Conservation (phyloP, 2,329 filamentous ascomycete genomes). For the Neoarthrinium moseri region DNA sequence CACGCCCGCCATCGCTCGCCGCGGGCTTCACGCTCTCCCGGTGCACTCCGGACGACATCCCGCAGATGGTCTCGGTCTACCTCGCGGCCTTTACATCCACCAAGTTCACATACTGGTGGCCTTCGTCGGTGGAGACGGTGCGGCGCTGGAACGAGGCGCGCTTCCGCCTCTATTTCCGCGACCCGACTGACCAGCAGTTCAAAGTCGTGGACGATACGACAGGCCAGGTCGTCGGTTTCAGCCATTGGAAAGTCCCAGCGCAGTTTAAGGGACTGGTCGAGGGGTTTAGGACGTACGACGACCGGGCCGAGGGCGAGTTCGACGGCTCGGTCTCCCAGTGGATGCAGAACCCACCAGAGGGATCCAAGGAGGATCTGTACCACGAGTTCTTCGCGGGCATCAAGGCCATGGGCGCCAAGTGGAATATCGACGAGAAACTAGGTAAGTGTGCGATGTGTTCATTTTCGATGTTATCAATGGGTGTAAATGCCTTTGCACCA, state of each 20-base stretch:
- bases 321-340: constrained; percentile 4
- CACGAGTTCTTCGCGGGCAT: constrained; percentile 20
- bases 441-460: too few relatives aligned
- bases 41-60: constrained; percentile 14
- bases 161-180: constrained; percentile 21
- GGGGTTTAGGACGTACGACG: constrained; percentile 20
- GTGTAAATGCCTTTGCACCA: too few relatives aligned
- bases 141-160: constrained; percentile 21
- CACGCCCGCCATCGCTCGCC: constrained; percentile 1
- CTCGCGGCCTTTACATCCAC: constrained; percentile 23
- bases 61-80: constrained; percentile 15
- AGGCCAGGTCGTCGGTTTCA: constrained; percentile 20
- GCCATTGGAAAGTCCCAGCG: constrained; percentile 23
- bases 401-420: constrained; percentile 16
- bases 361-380: constrained; percentile 17
- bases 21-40: constrained; percentile 8
- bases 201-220: constrained; percentile 22
- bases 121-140: constrained; percentile 18
- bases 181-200: constrained; percentile 23
- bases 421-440: constrained; percentile 22
- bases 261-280: constrained; percentile 15
- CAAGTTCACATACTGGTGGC: constrained; percentile 28
- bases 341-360: constrained; percentile 15
- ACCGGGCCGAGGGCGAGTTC: constrained; percentile 2
- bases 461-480: too few relatives aligned